phyloP scores from a whole-genome alignment of 352 stramenopile genomes.

The Pythium oligandrum region DNA sequence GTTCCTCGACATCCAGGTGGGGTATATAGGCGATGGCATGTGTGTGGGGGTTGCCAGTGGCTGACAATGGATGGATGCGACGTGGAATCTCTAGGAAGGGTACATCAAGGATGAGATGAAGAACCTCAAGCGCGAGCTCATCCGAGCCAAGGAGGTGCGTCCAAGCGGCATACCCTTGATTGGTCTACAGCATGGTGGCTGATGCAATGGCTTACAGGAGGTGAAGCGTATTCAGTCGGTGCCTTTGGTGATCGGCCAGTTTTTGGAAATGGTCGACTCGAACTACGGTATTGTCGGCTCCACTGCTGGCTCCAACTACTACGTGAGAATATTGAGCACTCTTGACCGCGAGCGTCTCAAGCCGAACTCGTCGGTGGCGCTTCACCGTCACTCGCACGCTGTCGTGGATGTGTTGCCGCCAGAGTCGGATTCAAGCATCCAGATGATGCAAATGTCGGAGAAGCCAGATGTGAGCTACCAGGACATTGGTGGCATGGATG shows the following conservation, averaged over 20 bases:
- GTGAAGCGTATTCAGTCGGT: constrained; percentile 99
- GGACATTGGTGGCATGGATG: constrained; percentile 99
- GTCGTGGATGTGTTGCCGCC: constrained; percentile 98
- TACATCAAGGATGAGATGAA: constrained; percentile 99
- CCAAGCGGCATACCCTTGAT: too few species aligned
- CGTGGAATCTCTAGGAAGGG: constrained; percentile 75
- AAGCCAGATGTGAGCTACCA: constrained; percentile 94
- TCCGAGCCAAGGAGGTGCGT: constrained; percentile 95
- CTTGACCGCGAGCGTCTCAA: constrained; percentile 98
- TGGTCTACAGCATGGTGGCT: too few species aligned
- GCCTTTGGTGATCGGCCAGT: constrained; percentile 99
- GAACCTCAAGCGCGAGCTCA: constrained; percentile 98
- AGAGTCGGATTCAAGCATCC: constrained; percentile 99
- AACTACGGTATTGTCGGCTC: constrained; percentile 99
- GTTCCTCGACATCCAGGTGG: constrained; percentile 73
- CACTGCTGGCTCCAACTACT: constrained; percentile 98
- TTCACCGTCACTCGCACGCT: constrained; percentile 98
- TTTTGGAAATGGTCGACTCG: constrained; percentile 99
- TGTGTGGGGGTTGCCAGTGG: neutral
- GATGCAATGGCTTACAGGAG: constrained; percentile 35
- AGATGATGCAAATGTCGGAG: constrained; percentile 98
- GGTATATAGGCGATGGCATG: neutral
- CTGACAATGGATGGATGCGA: neutral
- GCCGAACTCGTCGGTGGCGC: constrained; percentile 97
- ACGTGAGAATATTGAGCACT: constrained; percentile 98